phyloP scores from a whole-genome alignment of 2,329 filamentous ascomycete genomes.

The Atkinsonella hypoxylon region DNA sequence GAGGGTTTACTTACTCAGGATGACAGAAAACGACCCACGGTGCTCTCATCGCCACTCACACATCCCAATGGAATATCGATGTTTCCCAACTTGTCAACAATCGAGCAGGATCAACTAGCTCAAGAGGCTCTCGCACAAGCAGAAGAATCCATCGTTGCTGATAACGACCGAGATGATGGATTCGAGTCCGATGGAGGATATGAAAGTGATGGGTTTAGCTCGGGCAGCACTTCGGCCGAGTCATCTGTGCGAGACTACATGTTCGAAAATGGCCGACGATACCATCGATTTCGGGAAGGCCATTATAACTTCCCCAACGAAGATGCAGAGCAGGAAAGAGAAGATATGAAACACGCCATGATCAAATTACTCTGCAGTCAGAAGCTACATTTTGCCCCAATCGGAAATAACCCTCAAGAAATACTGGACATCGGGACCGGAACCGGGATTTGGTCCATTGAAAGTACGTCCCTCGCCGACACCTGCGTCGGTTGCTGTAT shows the following conservation, averaged over 20 bases:
- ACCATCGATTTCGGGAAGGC: conserved; percentile 43
- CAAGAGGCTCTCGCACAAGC: conserved; percentile 24
- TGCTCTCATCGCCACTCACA: conserved; percentile 19
- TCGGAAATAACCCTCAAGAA: conserved; percentile 33
- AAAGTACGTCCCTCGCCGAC: conserved; percentile 23
- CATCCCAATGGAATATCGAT: conserved; percentile 26
- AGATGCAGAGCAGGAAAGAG: conserved; percentile 44
- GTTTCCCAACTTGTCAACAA: conserved; percentile 23
- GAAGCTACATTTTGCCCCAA: conserved; percentile 39
- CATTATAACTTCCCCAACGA: conserved; percentile 49
- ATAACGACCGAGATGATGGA: conserved; percentile 14
- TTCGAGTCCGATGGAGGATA: conserved; percentile 24
- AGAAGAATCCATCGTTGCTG: conserved; percentile 24
- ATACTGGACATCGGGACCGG: conserved; percentile 47
- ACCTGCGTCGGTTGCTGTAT: not conserved
- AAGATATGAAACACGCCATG: conserved; percentile 45
- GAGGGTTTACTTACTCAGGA: not conserved
- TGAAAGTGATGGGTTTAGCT: conserved; percentile 23
- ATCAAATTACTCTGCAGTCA: conserved; percentile 35
- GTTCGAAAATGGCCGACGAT: conserved; percentile 46
- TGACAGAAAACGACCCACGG: conserved; percentile 10
- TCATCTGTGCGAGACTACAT: conserved; percentile 37
- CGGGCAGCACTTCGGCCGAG: conserved; percentile 25
- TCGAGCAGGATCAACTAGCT: conserved; percentile 24
- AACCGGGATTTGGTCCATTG: conserved; percentile 48